A percentile compares a stretch with the other conserved stretches of the same genome.
These are phyloP conservation scores for Coemansia sp. DNA, from an alignment of 192 early-diverging fungal species.

Conservation along the genomic window DNA sequence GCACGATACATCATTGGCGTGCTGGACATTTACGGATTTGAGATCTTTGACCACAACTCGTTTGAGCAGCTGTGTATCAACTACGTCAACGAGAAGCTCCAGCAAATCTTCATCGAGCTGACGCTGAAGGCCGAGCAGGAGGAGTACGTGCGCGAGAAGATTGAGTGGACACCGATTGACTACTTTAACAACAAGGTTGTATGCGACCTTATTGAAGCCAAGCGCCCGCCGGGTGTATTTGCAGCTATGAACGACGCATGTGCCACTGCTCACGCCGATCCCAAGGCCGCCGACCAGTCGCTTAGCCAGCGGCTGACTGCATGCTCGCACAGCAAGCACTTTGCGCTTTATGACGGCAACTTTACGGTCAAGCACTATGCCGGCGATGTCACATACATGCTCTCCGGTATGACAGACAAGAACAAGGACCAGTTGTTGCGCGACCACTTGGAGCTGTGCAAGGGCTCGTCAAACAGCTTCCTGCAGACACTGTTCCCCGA, in stretches of 20 bases:
- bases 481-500: slow-evolving; percentile 86
- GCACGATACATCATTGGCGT: slow-evolving; percentile 82
- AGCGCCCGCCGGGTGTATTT: slow-evolving; percentile 90
- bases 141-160: slow-evolving; percentile 94
- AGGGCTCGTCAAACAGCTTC: slow-evolving; percentile 76
- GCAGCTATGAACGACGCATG: slow-evolving; percentile 96
- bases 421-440: slow-evolving; percentile 96
- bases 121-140: slow-evolving; percentile 99
- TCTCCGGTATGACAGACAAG: slow-evolving; percentile 93
- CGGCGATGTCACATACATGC: slow-evolving; percentile 90
- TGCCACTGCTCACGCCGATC: slow-evolving; percentile 94
- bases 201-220: slow-evolving; percentile 97
- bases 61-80: slow-evolving; percentile 99
- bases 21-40: slow-evolving; percentile 98
- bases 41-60: slow-evolving; percentile 92
- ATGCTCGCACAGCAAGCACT: slow-evolving; percentile 71
- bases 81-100: slow-evolving; percentile 96
- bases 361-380: slow-evolving; percentile 95
- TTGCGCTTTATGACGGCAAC: slow-evolving; percentile 66
- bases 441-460: slow-evolving; percentile 87
- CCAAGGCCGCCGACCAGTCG: slow-evolving; percentile 73
- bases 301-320: slow-evolving; percentile 67
- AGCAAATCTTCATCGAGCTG: slow-evolving; percentile 98
- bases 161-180: slow-evolving; percentile 98
- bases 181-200: slow-evolving; percentile 99